These are phyloP conservation scores for Chlorella sp. DNA, from an alignment of 139 green algal species.

Conservation along the genomic window DNA sequence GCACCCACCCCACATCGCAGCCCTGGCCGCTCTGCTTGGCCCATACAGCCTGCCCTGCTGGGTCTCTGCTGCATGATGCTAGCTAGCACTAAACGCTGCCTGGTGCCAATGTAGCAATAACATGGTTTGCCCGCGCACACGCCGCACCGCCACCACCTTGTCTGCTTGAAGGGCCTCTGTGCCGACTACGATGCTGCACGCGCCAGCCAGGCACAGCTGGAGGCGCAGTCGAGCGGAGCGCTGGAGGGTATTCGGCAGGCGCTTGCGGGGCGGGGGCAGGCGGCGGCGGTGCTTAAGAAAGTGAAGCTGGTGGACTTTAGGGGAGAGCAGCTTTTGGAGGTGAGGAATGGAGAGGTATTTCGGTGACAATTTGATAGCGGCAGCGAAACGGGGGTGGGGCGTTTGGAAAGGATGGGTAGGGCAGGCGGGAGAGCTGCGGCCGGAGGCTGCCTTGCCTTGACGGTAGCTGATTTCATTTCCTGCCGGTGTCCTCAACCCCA, in stretches of 20 bases:
- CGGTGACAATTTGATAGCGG: not conserved
- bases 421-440: too few species aligned
- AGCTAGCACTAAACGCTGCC: not conserved
- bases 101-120: too few species aligned
- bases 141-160: not conserved
- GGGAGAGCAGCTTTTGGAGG: slow-evolving; percentile 26
- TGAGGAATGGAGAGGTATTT: not conserved
- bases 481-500: too few species aligned
- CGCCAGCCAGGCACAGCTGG: not conserved
- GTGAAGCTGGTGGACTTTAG: slow-evolving; percentile 21
- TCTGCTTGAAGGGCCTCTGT: slow-evolving; percentile 18
- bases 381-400: not conserved
- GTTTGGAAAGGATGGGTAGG: too few species aligned
- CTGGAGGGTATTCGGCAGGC: not conserved
- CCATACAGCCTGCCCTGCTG: too few species aligned
- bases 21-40: not conserved
- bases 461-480: too few species aligned
- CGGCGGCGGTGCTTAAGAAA: not conserved
- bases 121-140: too few species aligned
- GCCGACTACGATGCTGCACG: slow-evolving; percentile 30
- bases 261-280: not conserved
- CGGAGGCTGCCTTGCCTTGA: too few species aligned
- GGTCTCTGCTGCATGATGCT: too few species aligned
- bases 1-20: not conserved
- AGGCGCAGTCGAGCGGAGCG: not conserved